Base-by-base conservation (phyloP, 768 basidiomycete species). In the Russula brevipes region DNA sequence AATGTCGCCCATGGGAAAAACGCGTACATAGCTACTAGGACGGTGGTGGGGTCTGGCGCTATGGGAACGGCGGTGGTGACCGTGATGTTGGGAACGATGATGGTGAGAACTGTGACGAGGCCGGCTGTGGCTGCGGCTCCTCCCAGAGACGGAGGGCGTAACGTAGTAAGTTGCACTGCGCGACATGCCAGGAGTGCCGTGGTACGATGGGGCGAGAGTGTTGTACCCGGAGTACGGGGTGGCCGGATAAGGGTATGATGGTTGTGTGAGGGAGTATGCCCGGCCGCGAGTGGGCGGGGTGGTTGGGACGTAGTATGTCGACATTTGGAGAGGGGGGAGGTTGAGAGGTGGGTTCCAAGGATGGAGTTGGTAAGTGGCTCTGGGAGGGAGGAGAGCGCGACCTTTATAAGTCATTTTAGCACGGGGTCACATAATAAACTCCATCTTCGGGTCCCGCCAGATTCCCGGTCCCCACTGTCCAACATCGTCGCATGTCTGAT, bases 241-340 rank as follows among this genome's bases (percentile, higher is more conserved):
- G 59, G 54, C 14, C 1, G 64, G 66, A 46, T 71, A 66, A 51
- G 69, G 57, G 42, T 68, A 66, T 30, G 65, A 46, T 17, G 53
- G 35, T 3, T 51, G 70, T 16, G 67, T 60, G 35, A 57, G 51
- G 24, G 71, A 71, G 59, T 69, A 69, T 11, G 70, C 54, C 53
- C 66, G 70, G 52, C 57, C 63, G 57, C 69, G 69, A 41, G 49
- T 30, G 42, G 41, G 63, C 10, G 70, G 65, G 33, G 68, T 67
- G 63, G 63, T 47, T 2, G 65, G 42, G 56, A 69, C 71, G 69
- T 73, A 75, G 69, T 70, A 70, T 24, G 24, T 24, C 3, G 71
- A 56, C 60, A 68, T 68, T 24, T 24, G 24, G 24, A 24, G 47
- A 19, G 6, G 45, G 49, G 57, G 45, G 36, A 4, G 16, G 52